A percentile compares a stretch with the other conserved stretches of the same genome.
These are phyloP conservation scores for Diphasiastrum complanatum DNA, from an alignment of 83 land plant species.

Conservation along the genomic window DNA sequence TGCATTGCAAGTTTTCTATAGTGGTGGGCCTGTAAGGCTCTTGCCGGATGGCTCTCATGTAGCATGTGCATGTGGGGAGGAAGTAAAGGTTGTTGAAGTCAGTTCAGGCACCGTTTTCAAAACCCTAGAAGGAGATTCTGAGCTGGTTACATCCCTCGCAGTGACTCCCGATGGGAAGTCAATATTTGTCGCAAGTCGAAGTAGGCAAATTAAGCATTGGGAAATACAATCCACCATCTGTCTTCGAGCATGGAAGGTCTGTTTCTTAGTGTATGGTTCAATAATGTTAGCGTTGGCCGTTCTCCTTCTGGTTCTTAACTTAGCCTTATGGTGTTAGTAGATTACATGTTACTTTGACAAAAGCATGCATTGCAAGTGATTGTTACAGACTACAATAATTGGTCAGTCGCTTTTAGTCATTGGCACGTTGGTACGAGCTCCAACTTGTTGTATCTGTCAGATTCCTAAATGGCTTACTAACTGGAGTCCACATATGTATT, in stretches of 20 bases:
- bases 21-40: conserved; percentile 2
- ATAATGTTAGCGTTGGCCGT: too few relatives aligned
- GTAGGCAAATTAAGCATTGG: conserved; percentile 4
- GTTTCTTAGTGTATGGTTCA: too few relatives aligned
- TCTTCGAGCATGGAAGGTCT: conserved; percentile 13
- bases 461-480: too few relatives aligned
- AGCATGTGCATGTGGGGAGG: conserved; percentile 10
- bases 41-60: background rate
- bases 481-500: too few relatives aligned
- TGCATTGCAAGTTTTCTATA: conserved; percentile 8
- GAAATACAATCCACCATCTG: background rate
- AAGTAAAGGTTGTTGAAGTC: conserved; percentile 10
- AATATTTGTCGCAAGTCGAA: conserved; percentile 4
- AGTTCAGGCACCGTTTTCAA: background rate
- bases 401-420: too few relatives aligned
- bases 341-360: too few relatives aligned
- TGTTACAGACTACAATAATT: too few relatives aligned
- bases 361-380: too few relatives aligned
- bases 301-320: too few relatives aligned
- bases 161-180: conserved; percentile 2
- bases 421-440: too few relatives aligned
- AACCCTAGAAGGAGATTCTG: conserved; percentile 8
- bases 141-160: conserved; percentile 3
- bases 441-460: too few relatives aligned
- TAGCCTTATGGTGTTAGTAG: too few relatives aligned